A percentile compares a stretch with the other conserved stretches of the same genome.
phyloP scores from a whole-genome alignment of 2,329 filamentous ascomycete genomes.

The Conoideocrella luteorostrata region DNA sequence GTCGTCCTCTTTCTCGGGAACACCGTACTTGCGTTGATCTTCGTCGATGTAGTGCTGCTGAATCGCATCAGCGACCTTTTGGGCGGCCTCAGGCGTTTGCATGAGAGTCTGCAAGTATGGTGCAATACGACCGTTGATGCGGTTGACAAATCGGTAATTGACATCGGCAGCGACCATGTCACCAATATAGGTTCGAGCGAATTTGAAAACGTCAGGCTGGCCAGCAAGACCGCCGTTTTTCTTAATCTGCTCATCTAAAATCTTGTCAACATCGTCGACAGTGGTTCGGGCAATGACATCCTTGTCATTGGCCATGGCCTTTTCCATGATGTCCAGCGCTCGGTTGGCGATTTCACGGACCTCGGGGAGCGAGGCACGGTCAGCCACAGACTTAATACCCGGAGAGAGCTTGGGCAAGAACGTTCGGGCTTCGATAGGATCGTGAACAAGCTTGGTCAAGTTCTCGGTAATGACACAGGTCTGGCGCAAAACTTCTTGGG shows the following conservation, averaged over 20 bases:
- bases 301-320: conserved; percentile 76
- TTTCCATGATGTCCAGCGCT: conserved; percentile 80
- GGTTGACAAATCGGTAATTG: conserved; percentile 71
- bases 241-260: conserved; percentile 72
- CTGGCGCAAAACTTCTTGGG: conserved; percentile 90
- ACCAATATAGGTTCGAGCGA: conserved; percentile 67
- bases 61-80: conserved; percentile 65
- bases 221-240: conserved; percentile 56
- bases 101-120: conserved; percentile 73
- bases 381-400: conserved; percentile 82
- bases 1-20: conserved; percentile 79
- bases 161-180: conserved; percentile 83
- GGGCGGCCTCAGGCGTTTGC: conserved; percentile 50
- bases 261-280: conserved; percentile 64
- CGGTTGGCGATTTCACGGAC: conserved; percentile 84
- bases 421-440: conserved; percentile 84
- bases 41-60: conserved; percentile 74
- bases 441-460: conserved; percentile 94
- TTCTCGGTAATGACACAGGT: conserved; percentile 97
- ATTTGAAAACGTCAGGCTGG: conserved; percentile 56
- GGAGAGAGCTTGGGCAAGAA: conserved; percentile 94
- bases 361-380: conserved; percentile 87
- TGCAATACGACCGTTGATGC: conserved; percentile 61
- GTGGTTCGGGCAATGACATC: conserved; percentile 60
- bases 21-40: conserved; percentile 80